Conservation (phyloP, 139 green algal genomes). For the Coccomyxa sp. region DNA sequence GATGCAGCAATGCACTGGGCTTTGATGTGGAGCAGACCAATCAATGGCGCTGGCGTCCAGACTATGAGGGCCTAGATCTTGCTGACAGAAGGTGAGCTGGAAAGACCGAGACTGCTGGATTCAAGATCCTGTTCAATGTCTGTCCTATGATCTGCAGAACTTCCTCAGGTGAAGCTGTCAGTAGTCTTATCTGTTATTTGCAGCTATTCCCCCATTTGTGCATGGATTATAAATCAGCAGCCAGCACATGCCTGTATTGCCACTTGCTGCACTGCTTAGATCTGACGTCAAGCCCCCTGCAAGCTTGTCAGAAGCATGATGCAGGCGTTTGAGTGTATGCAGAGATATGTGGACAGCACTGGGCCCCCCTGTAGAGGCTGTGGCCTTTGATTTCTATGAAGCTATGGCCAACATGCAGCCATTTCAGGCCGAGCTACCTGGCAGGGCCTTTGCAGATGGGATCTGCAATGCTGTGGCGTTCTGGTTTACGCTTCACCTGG, state of each 20-base stretch:
- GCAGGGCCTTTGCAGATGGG: constrained; percentile 17
- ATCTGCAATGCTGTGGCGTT: constrained; percentile 74
- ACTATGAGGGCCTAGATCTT: constrained; percentile 69
- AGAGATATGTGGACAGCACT: constrained; percentile 52
- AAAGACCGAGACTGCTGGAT: background rate
- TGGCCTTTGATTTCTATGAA: constrained; percentile 70
- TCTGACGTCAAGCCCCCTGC: too few species aligned
- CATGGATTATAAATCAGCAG: too few species aligned
- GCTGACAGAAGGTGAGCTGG: constrained; percentile 25
- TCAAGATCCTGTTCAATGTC: too few species aligned
- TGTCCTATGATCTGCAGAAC: too few species aligned
- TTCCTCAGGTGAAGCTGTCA: too few species aligned
- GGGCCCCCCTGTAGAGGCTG: constrained; percentile 32
- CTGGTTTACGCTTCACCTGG: constrained; percentile 77
- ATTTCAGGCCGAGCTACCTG: constrained; percentile 13
- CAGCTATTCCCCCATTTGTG: too few species aligned
- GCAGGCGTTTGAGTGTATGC: background rate
- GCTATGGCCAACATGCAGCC: constrained; percentile 39
- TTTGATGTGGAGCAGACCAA: constrained; percentile 49
- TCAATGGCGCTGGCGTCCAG: constrained; percentile 52
- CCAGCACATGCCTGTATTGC: too few species aligned
- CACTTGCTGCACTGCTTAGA: too few species aligned
- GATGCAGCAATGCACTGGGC: constrained; percentile 25
- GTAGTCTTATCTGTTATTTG: too few species aligned
- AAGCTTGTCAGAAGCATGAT: too few species aligned